Percentiles rank a stretch among this genome's conserved stretches.
Evolutionary conservation across 2,329 filamentous ascomycete genomes (phyloP).

Genomic region (Fusarium subglutinans): DNA sequence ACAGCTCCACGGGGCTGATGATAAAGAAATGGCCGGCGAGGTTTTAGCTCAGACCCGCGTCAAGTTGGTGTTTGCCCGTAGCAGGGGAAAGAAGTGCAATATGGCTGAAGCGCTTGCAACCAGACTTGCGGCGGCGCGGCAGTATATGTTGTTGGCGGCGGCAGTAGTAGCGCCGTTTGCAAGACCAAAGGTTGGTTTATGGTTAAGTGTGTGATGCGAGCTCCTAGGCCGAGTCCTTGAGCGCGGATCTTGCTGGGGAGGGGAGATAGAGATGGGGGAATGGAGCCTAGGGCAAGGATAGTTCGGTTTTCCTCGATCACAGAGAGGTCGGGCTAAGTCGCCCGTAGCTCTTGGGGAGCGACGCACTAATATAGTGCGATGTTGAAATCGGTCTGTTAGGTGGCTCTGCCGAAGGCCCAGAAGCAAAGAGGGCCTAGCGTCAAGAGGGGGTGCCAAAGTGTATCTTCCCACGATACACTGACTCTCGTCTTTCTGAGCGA

Average conservation of each 20-base stretch:
- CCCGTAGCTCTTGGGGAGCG: constrained; percentile 50
- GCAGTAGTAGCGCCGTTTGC: constrained; percentile 47
- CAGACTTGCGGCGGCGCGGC: constrained; percentile 47
- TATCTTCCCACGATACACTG: constrained; percentile 42
- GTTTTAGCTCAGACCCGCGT: constrained; percentile 48
- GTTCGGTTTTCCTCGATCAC: constrained; percentile 45
- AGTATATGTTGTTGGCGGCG: constrained; percentile 50
- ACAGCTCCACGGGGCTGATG: constrained; percentile 44
- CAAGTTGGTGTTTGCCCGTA: constrained; percentile 44
- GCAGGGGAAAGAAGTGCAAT: constrained; percentile 42
- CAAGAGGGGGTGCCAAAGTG: constrained; percentile 44
- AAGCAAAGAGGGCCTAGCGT: constrained; percentile 50
- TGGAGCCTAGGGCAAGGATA: constrained; percentile 46
- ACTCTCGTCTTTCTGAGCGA: constrained; percentile 43
- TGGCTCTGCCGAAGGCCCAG: constrained; percentile 47
- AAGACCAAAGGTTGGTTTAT: constrained; percentile 44
- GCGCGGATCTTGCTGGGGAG: constrained; percentile 47
- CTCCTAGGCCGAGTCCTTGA: constrained; percentile 47
- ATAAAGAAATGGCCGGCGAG: constrained; percentile 44
- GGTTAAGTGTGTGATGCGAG: constrained; percentile 47
- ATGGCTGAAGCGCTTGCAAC: constrained; percentile 44
- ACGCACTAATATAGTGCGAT: constrained; percentile 54
- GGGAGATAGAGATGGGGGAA: constrained; percentile 39
- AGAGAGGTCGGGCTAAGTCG: constrained; percentile 44
- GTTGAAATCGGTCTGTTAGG: constrained; percentile 45